Percentiles rank a stretch among this genome's conserved stretches.
Evolutionary conservation across 768 basidiomycete species (phyloP).

Genomic region (Amanita brunnescens): DNA sequence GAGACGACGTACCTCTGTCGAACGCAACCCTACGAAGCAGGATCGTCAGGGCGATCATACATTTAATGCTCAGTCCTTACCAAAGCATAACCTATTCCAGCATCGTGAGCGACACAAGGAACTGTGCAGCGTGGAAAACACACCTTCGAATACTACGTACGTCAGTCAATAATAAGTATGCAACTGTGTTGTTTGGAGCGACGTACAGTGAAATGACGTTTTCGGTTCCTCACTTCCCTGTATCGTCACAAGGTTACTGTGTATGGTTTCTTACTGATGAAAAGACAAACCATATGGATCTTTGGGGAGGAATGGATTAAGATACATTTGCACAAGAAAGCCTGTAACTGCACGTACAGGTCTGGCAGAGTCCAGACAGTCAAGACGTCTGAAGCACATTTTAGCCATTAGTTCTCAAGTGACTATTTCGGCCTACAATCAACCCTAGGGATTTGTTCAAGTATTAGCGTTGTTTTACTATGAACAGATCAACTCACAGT

Average conservation of each 20-base stretch:
- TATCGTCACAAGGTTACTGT: slow-evolving; percentile 2
- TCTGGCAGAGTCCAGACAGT: slow-evolving; percentile 67
- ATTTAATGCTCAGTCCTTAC: slow-evolving; percentile 25
- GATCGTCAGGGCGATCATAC: not conserved
- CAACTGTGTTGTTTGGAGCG: not conserved
- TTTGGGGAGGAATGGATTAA: slow-evolving; percentile 19
- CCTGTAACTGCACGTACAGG: slow-evolving; percentile 47
- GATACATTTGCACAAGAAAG: slow-evolving; percentile 2
- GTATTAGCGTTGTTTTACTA: not conserved
- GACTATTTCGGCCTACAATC: slow-evolving; percentile 47
- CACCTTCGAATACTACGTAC: slow-evolving; percentile 68
- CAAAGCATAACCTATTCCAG: slow-evolving; percentile 75
- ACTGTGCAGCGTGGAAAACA: slow-evolving; percentile 11
- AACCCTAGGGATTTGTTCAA: slow-evolving; percentile 35
- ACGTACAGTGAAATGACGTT: slow-evolving; percentile 77
- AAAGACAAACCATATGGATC: slow-evolving; percentile 69
- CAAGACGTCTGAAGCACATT: slow-evolving; percentile 50
- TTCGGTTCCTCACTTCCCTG: slow-evolving; percentile 86
- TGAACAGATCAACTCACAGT: slow-evolving; percentile 40
- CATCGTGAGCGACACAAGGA: not conserved
- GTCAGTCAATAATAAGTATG: not conserved
- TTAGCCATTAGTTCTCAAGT: not conserved
- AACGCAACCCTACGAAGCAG: slow-evolving; percentile 70
- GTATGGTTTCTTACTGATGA: not conserved
- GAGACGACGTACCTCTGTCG: slow-evolving; percentile 56